These are phyloP conservation scores for Ustilago trichophora DNA, from an alignment of 1,284 basidiomycete genomes.

Conservation along the genomic window DNA sequence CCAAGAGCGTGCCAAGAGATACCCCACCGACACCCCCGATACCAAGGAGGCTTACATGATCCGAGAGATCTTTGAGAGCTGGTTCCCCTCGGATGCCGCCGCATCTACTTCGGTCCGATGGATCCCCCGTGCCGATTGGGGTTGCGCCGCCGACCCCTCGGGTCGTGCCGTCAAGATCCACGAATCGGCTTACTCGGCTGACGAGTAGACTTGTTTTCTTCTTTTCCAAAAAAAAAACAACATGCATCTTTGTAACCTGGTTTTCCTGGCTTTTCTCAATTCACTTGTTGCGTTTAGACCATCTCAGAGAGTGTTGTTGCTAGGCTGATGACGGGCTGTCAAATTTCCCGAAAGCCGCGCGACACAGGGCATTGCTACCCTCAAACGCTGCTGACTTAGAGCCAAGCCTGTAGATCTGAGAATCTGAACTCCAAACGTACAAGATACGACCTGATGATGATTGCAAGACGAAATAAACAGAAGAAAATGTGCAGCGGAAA, in stretches of 20 bases:
- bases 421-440: too few species aligned
- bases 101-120: slow-evolving; percentile 82
- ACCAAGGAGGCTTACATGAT: slow-evolving; percentile 98
- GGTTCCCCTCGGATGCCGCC: slow-evolving; percentile 79
- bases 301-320: too few species aligned
- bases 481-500: too few species aligned
- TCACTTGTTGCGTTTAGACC: not conserved
- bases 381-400: too few species aligned
- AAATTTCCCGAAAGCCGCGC: too few species aligned
- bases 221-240: not conserved
- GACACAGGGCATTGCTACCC: too few species aligned
- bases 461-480: too few species aligned
- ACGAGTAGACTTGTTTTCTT: slow-evolving; percentile 13
- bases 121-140: slow-evolving; percentile 84
- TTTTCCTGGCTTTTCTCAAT: not conserved
- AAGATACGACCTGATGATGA: too few species aligned
- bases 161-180: slow-evolving; percentile 95
- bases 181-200: slow-evolving; percentile 79
- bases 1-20: slow-evolving; percentile 78
- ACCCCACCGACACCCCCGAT: slow-evolving; percentile 84
- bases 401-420: too few species aligned
- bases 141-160: slow-evolving; percentile 91
- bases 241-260: not conserved
- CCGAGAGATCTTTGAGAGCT: slow-evolving; percentile 87
- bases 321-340: too few species aligned